Conservation (phyloP, 805 yeast species). For the Yarrowia deformans region DNA sequence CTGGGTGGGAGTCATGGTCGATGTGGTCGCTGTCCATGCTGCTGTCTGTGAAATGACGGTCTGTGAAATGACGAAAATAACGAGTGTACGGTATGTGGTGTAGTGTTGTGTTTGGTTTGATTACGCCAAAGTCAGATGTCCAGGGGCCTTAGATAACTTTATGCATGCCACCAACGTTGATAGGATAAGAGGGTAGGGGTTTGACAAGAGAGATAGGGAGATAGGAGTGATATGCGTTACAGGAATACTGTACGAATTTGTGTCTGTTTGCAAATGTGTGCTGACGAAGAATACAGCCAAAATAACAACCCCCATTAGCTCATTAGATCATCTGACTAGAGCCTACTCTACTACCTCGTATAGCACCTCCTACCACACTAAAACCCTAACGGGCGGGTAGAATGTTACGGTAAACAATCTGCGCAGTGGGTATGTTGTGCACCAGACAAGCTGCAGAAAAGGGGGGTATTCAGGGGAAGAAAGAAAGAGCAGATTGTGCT, state of each 20-base stretch:
- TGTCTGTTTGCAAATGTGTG: too few relatives aligned
- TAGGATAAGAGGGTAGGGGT: not conserved
- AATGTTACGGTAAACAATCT: constrained; percentile 6
- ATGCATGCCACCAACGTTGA: constrained; percentile 31
- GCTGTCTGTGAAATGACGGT: not conserved
- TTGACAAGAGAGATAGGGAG: too few relatives aligned
- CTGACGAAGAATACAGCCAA: too few relatives aligned
- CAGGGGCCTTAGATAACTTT: constrained; percentile 35
- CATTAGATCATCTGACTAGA: not conserved
- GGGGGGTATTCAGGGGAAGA: not conserved
- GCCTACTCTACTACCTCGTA: too few relatives aligned
- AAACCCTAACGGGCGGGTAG: not conserved
- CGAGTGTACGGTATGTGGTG: too few relatives aligned
- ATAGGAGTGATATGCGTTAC: too few relatives aligned
- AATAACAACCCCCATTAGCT: too few relatives aligned
- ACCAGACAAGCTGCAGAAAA: not conserved
- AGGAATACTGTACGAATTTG: too few relatives aligned
- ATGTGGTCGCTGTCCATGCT: constrained; percentile 10
- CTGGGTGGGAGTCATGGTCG: constrained; percentile 1
- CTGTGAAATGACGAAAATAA: not conserved
- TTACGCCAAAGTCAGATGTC: constrained; percentile 32
- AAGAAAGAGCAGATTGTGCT: not conserved
- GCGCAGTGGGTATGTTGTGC: not conserved
- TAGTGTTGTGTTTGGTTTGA: constrained; percentile 10
- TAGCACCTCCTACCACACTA: not conserved